Percentiles rank a stretch among this genome's conserved stretches.
Evolutionary conservation across 805 yeast genomes (phyloP).

Genomic region (Kodamaea kaohsiungensis): DNA sequence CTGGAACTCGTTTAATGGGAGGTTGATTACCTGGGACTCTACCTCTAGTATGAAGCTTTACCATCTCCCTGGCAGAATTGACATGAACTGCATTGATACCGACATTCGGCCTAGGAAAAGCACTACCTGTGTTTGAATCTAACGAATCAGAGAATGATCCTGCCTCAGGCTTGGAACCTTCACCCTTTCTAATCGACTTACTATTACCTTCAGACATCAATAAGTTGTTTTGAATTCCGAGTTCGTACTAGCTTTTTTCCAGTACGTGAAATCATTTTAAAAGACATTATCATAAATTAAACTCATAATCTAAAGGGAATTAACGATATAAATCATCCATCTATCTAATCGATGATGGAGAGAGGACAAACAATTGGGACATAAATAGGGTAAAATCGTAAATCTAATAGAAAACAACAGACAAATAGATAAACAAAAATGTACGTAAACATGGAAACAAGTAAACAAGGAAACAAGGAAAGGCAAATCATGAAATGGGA

Average conservation of each 20-base stretch:
- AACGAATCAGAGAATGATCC: neutral
- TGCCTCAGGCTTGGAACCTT: neutral
- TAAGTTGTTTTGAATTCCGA: neutral
- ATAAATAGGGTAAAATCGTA: neutral
- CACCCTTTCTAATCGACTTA: constrained; percentile 1
- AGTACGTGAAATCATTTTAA: neutral
- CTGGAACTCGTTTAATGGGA: neutral
- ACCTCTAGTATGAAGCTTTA: constrained; percentile 47
- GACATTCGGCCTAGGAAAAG: neutral
- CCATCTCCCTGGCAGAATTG: constrained; percentile 65
- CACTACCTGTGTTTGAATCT: neutral
- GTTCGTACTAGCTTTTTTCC: neutral
- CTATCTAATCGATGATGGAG: neutral
- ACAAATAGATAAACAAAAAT: neutral
- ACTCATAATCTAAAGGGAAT: neutral
- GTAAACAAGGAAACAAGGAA: neutral
- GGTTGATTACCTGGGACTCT: constrained; percentile 22
- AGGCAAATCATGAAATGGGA: neutral
- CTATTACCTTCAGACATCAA: constrained; percentile 6
- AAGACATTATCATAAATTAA: neutral
- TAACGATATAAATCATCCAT: neutral
- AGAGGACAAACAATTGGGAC: too few relatives aligned
- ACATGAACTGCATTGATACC: constrained; percentile 60
- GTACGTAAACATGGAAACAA: neutral
- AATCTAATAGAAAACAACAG: neutral